A percentile compares a stretch with the other conserved stretches of the same genome.
Conservation (phyloP, 1,284 basidiomycete genomes). For the Fomitopsis pinicola region DNA sequence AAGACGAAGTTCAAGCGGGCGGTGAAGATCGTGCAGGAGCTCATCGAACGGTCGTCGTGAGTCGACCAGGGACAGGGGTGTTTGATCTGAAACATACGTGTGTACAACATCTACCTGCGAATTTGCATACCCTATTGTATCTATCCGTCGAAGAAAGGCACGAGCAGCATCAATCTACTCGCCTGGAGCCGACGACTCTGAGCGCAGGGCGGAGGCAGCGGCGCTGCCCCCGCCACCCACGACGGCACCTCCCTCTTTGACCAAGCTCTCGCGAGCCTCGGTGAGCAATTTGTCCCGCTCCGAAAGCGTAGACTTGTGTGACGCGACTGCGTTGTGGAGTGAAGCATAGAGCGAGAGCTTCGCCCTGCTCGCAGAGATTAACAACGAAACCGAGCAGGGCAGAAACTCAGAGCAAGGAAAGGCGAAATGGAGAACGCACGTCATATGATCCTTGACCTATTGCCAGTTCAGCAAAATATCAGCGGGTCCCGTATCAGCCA, state of each 20-base stretch:
- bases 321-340: slow-evolving; percentile 16
- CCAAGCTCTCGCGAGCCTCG: slow-evolving; percentile 20
- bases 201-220: neutral
- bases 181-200: neutral
- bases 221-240: slow-evolving; percentile 16
- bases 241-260: slow-evolving; percentile 20
- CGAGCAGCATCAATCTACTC: neutral
- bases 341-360: slow-evolving; percentile 23
- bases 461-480: too few relatives aligned
- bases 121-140: slow-evolving; percentile 2
- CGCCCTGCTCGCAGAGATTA: slow-evolving; percentile 10
- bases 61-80: neutral
- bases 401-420: neutral
- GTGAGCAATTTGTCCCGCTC: slow-evolving; percentile 19
- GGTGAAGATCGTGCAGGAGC: slow-evolving; percentile 56
- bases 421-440: slow-evolving; percentile 12
- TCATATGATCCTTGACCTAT: slow-evolving; percentile 30
- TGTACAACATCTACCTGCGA: neutral
- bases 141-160: neutral
- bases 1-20: slow-evolving; percentile 63
- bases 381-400: neutral
- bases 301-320: slow-evolving; percentile 18
- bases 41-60: slow-evolving; percentile 36
- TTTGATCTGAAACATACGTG: neutral
- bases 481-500: neutral